Evolutionary conservation across 1,139 yeast genomes (phyloP), one percentile per base, ranked within the genome.

Genomic region (Kazachstania sp.): DNA sequence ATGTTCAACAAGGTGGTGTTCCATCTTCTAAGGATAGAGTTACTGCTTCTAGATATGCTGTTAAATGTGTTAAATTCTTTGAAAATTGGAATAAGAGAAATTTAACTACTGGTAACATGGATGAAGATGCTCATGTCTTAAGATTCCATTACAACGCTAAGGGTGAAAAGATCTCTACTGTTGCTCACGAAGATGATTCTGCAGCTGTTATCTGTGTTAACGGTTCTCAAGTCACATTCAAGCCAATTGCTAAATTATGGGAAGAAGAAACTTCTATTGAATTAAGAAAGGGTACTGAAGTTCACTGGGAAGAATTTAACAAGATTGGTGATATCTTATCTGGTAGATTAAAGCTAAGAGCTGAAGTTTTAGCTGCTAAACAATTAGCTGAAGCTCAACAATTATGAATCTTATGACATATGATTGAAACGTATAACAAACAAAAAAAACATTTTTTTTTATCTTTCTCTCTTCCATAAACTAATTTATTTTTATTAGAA

Each of bases 21-120:
- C 98, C 98, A 37, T 85, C 97, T 3, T 87, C 97, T 7, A 86
- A 88, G 68, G 98, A 92, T 67, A 81, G 97, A 69, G 85, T 90
- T 19, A 78, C 92, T 53, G 96, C 95, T 15, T 84, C 95, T 13
- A 78, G 97, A 65, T 83, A 83, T 66, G 95, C 96, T 4, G 82
- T 90, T 54, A 83, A 80, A 66, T 87, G 96, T 48, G 82, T 88
- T 45, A 85, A 86, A 63, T 92, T 86, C 68, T 77, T 92, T 55
- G 97, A 92, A 64, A 73, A 76, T 18, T 66, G 72, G 66, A 64
- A 67, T 50, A 52, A 54, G 43, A 65, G 61, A 46, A 57, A 67
- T 51, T 61, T 59, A 41, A 64, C 63, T 4, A 51, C 59, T 43
- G 66, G 63, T 46, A 60, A 54, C 15, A 20, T 18, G 13, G 66